phyloP scores from a whole-genome alignment of 192 early-diverging fungal species.

The Glomus cerebriforme region DNA sequence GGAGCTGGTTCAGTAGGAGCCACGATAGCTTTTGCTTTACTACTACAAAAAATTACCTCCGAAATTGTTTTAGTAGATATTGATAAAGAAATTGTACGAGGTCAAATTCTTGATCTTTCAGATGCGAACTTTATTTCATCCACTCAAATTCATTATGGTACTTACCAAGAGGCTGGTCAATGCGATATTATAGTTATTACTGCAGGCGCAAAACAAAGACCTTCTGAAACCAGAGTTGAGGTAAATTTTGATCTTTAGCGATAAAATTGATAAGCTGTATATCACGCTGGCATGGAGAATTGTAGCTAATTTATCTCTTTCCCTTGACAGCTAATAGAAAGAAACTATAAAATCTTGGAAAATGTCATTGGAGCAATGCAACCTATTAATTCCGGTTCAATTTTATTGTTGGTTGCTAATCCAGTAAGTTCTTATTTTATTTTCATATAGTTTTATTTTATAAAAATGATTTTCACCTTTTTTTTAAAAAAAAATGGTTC shows the following conservation, averaged over 20 bases:
- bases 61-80: constrained; percentile 76
- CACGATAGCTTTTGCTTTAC: constrained; percentile 68
- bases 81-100: constrained; percentile 63
- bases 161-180: constrained; percentile 74
- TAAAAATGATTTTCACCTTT: neutral
- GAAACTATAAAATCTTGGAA: constrained; percentile 79
- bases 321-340: constrained; percentile 60
- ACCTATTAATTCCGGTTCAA: constrained; percentile 71
- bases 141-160: constrained; percentile 60
- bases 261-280: neutral
- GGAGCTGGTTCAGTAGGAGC: constrained; percentile 81
- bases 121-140: constrained; percentile 75
- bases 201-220: constrained; percentile 82
- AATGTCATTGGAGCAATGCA: constrained; percentile 71
- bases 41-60: constrained; percentile 67
- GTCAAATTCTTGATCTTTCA: constrained; percentile 81
- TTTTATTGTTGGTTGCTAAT: constrained; percentile 81
- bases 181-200: constrained; percentile 83
- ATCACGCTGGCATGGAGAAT: neutral
- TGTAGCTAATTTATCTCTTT: neutral
- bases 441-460: neutral
- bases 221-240: constrained; percentile 68
- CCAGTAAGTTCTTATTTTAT: constrained; percentile 54
- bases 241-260: constrained; percentile 27
- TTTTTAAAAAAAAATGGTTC: neutral